Evolutionary conservation across 1,284 basidiomycete genomes (phyloP).

Genomic region (Cryptococcus sp.): DNA sequence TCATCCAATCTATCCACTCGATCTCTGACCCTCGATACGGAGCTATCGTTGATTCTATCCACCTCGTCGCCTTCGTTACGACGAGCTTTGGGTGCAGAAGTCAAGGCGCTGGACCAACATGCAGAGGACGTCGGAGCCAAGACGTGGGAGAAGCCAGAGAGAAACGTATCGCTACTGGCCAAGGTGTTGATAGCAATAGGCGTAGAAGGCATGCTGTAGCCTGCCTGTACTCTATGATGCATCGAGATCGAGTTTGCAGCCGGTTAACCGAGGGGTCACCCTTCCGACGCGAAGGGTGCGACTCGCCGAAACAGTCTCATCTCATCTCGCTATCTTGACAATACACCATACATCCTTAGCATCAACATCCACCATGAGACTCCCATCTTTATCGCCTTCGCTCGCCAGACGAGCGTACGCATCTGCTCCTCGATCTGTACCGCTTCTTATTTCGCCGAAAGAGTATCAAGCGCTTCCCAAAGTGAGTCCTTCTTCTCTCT

Average conservation of each 20-base stretch:
- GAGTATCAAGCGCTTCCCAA: constrained; percentile 33
- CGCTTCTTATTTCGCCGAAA: constrained; percentile 34
- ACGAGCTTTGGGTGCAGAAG: constrained; percentile 48
- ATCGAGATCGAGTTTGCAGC: no score
- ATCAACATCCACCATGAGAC: not conserved
- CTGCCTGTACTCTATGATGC: no score
- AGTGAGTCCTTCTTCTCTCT: constrained; percentile 23
- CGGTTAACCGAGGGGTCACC: no score
- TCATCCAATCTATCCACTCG: constrained; percentile 94
- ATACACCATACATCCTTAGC: no score
- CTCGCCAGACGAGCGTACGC: not conserved
- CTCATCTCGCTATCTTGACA: no score
- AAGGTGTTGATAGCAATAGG: constrained; percentile 56
- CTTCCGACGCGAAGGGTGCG: no score
- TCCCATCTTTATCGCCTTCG: not conserved
- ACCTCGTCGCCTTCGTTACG: constrained; percentile 54
- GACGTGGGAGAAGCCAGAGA: constrained; percentile 51
- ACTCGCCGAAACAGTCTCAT: no score
- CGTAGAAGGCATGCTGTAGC: constrained; percentile 46
- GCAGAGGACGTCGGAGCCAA: constrained; percentile 48
- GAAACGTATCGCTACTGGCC: constrained; percentile 66
- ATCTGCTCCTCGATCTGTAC: constrained; percentile 1
- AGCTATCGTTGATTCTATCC: constrained; percentile 81
- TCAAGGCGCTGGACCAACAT: constrained; percentile 46
- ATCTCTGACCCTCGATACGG: constrained; percentile 84